phyloP scores from a whole-genome alignment of 345 rosid species.

The Isatis tinctoria region DNA sequence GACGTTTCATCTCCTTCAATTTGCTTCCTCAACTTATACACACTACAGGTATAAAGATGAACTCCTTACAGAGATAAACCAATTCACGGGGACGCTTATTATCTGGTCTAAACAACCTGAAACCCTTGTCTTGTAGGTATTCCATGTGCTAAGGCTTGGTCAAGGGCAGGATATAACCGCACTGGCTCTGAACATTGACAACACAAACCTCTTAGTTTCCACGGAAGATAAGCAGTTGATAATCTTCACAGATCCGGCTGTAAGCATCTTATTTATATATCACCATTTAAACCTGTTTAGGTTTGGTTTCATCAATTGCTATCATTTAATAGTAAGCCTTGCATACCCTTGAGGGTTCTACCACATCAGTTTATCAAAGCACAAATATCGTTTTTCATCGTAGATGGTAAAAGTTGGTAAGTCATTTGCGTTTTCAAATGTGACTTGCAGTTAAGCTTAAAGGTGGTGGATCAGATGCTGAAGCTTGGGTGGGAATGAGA shows the following conservation, averaged over 20 bases:
- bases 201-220: constrained; percentile 88
- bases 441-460: constrained; percentile 76
- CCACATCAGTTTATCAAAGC: neutral
- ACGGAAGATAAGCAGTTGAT: constrained; percentile 87
- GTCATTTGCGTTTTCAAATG: neutral
- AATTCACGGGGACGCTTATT: neutral
- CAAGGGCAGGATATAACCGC: constrained; percentile 85
- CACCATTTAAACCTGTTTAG: neutral
- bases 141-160: constrained; percentile 64
- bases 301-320: neutral
- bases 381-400: neutral
- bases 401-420: neutral
- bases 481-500: constrained; percentile 98
- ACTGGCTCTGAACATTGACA: constrained; percentile 69
- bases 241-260: constrained; percentile 92
- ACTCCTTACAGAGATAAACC: neutral
- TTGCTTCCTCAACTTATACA: constrained; percentile 80
- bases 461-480: constrained; percentile 91
- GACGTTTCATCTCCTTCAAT: constrained; percentile 68
- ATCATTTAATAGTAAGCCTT: neutral
- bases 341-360: neutral
- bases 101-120: neutral
- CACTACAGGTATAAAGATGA: constrained; percentile 52
- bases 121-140: constrained; percentile 48
- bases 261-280: constrained; percentile 39